Base-by-base conservation (phyloP, 75 land plant genomes). In the Selaginella tamariscina region DNA sequence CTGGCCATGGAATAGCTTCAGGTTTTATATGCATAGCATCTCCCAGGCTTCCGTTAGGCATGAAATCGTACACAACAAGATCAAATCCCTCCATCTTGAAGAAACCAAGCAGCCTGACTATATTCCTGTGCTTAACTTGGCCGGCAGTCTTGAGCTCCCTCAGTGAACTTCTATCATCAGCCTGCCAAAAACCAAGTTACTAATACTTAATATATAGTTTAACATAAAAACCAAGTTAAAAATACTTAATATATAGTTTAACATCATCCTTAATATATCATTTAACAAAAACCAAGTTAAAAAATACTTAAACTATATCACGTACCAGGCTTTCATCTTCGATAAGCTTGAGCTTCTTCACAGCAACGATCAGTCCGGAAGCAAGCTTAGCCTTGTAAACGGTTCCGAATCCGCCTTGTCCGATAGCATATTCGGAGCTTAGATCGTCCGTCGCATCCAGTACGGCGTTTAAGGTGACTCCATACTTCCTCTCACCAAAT, bases 71-170 rank as follows among this genome's bases (percentile, higher is more conserved):
- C 49, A 39, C 49, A 5, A 39, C 11, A 15, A 39, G 49, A 15
- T 39, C 49, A 15, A 5, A 39, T 5, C 15, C 49, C 11, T 39
- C 49, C 11, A 39, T 5, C 49, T 39, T 39, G 49, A 39, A 87
- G 24, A 55, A 83, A 5, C 86, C 84, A 27, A 83, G 57, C 0
- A 91, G 64, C 74, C 74, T 87, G 54, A 91, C 81, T 1, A 91
- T 82, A 29, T 83, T 87, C 13, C 81, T 54, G 65, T 91, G 96
- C 60, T 88, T 65, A 0, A 81, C 55, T 64, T 82, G 73, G 2
- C 83, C 79, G 65, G 87, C 39, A 2, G 73, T 56, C 22, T 71
- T 70, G 26, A 80, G 77, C 74, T 91, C 91, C 11, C 49, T 5
- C 49, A 39, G 49, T 5, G 49, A 39, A 15, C 49, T 39, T 39